Evolutionary conservation across 2,329 filamentous ascomycete species (phyloP), one percentile per base, ranked within the genome.

Genomic region (Fusarium chaquense): DNA sequence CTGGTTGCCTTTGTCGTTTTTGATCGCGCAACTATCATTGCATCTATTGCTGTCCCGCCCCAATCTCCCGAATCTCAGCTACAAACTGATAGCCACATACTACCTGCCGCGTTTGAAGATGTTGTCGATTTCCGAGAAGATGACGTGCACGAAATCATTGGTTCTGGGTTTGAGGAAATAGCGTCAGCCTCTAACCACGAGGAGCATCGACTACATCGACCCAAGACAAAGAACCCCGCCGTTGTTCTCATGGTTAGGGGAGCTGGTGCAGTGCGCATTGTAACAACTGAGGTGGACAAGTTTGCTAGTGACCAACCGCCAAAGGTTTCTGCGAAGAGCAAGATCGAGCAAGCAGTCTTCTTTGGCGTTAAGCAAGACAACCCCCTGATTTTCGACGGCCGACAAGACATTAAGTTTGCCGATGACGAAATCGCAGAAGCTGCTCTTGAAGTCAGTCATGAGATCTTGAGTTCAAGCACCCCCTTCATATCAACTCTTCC

Each of bases 311-410:
- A 87, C 54, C 80, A 81, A 55, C 84, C 87, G 6, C 89, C 88
- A 2, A 81, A 84, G 70, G 87, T 97, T 18, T 94, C 92, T 2
- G 92, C 93, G 9, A 96, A 93, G 80, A 93, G 90, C 80, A 97
- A 96, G 80, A 86, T 99, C 41, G 93, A 98, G 76, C 94, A 99
- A 81, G 94, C 94, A 4, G 92, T 98, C 2, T 98, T 98, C 80
- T 98, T 93, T 77, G 94, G 94, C 3, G 89, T 89, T 49, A 89
- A 92, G 76, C 86, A 90, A 66, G 89, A 93, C 75, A 98, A 94
- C 73, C 92, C 95, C n/a, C 81, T 99, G n/a, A 90, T 94, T 66
- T 93, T 99, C 73, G 88, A 91, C 44, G 87, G 90, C 44, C 87
- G 88, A 67, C 84, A 87, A 40, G 89, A 90, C 57, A 83, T 90